These are phyloP conservation scores for Coelastrella sp. DNA, from an alignment of 139 green algal species.

Conservation along the genomic window DNA sequence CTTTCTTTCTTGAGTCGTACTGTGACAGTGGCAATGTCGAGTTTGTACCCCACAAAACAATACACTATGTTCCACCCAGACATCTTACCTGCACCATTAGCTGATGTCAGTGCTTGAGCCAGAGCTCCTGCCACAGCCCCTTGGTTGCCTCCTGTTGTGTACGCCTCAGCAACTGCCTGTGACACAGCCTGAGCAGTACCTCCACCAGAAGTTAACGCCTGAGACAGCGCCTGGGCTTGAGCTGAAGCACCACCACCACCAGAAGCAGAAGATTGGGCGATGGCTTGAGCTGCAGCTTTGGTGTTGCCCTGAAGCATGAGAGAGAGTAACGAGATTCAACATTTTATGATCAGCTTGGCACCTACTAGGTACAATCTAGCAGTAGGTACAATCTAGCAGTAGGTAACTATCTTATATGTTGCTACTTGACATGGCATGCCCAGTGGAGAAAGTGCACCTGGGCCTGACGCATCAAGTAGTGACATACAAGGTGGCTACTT, in stretches of 20 bases:
- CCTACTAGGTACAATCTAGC: neutral
- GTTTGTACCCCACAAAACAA: too few relatives aligned
- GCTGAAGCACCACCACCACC: conserved; percentile 23
- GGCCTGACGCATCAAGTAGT: too few relatives aligned
- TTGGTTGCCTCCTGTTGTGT: conserved; percentile 1
- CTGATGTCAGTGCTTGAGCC: neutral
- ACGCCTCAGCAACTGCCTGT: conserved; percentile 52
- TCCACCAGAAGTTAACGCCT: conserved; percentile 2
- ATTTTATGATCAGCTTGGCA: neutral
- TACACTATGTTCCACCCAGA: too few relatives aligned
- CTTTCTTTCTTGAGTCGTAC: too few relatives aligned
- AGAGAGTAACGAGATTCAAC: neutral
- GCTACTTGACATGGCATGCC: too few relatives aligned
- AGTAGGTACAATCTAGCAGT: neutral
- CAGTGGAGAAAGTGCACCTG: too few relatives aligned
- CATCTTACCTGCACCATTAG: neutral
- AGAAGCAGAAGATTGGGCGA: neutral
- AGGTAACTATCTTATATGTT: too few relatives aligned
- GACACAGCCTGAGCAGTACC: conserved; percentile 40
- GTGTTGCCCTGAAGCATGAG: neutral
- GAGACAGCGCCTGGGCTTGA: conserved; percentile 3
- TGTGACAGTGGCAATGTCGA: too few relatives aligned
- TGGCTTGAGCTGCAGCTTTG: neutral
- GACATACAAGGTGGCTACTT: too few relatives aligned
- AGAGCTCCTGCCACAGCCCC: neutral